Evolutionary conservation across 1,284 basidiomycete species (phyloP), one percentile per base, ranked within the genome.

Genomic region (Phaffia rhodozyma): DNA sequence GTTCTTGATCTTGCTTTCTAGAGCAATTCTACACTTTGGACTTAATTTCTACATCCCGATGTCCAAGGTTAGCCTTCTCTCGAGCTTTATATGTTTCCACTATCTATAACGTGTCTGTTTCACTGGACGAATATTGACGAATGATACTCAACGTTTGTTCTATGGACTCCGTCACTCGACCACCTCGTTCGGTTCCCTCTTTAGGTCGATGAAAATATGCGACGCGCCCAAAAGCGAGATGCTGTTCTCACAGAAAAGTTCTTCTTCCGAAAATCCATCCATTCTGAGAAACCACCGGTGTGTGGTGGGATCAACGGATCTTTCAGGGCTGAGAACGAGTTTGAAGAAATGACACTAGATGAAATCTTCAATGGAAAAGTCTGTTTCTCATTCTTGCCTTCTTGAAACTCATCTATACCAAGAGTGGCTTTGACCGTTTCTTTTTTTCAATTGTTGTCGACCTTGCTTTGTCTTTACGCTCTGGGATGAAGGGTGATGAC

Each of bases 191-290:
- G 20, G 21, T 30, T 21, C 7, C 16, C 55, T 23, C 20, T 11
- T 1, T 69, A 94, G 91, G 94, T 98, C 38, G 94, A 98, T 73
- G 89, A 90, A 73, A 99, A 99, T 73, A 97, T 98, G 93, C 81
- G 79, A 56, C 81, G 87, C 60, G 92, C 93, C 1, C 96, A 98
- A 75, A 78, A 80, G 63, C 80, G 94, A 51, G 85, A 91, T 72
- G 94, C 92, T 0, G 83, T 86, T 23, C 78, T 78, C 60, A 76
- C 80, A 21, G 80, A 84, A 69, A 87, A 83, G 73, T 98, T 96
- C 77, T 91, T 81, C 77, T 99, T 99, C 82, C 82, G 93, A 57
- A 92, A 88, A 74, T 80, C 87, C 66, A 82, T 97, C 13, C 88
- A 88, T 75, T 82, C 86, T n/a, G 70, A 75, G 63, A 78, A 70